phyloP scores from a whole-genome alignment of 768 basidiomycete genomes.

The Amanita brunnescens region DNA sequence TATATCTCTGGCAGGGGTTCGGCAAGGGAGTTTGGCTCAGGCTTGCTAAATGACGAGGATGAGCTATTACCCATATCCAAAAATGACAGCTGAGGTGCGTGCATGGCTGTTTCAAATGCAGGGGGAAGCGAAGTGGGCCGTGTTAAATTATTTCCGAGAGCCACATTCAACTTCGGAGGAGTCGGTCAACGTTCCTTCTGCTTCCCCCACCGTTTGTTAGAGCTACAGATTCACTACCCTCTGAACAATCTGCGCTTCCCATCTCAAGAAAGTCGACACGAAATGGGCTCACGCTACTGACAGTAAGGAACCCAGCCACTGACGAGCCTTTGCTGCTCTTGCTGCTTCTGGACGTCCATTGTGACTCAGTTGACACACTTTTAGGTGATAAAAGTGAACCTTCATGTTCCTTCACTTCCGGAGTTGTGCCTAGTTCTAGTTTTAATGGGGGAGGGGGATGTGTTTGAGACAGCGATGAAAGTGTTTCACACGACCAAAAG shows the following conservation, averaged over 20 bases:
- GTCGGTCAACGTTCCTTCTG: background rate
- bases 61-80: conserved; percentile 1
- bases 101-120: conserved; percentile 12
- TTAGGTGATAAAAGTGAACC: background rate
- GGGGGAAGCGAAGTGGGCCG: background rate
- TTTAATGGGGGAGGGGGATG: background rate
- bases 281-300: conserved; percentile 39
- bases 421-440: background rate
- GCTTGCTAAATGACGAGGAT: background rate
- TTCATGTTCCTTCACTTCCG: background rate
- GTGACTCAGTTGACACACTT: background rate
- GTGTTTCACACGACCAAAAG: background rate
- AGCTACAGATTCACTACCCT: conserved; percentile 10
- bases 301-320: conserved; percentile 21
- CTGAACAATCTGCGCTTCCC: conserved; percentile 11
- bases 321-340: background rate
- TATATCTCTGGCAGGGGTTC: background rate
- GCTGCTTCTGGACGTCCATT: background rate
- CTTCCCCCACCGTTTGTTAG: conserved; percentile 3
- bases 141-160: background rate
- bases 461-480: background rate
- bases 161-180: background rate
- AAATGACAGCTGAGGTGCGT: conserved; percentile 18
- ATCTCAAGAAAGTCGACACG: conserved; percentile 27
- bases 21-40: background rate